phyloP scores from a whole-genome alignment of 139 green algal species.

The Chlorella sp. region DNA sequence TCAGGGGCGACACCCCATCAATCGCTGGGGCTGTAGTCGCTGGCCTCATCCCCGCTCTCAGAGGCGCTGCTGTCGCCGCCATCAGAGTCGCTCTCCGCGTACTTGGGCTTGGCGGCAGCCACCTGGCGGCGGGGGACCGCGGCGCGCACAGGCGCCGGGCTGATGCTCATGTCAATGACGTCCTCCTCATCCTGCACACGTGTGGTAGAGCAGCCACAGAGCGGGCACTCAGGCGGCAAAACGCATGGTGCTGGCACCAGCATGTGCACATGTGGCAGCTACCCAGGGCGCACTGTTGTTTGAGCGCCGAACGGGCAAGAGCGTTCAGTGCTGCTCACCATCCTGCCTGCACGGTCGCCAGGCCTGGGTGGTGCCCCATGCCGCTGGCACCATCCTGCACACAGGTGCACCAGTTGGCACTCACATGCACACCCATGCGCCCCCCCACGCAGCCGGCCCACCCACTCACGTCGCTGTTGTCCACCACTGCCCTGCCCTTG shows the following conservation, averaged over 20 bases:
- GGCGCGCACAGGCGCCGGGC: slow-evolving; percentile 6
- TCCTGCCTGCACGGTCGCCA: background rate
- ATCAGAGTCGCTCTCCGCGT: slow-evolving; percentile 30
- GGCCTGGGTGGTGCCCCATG: background rate
- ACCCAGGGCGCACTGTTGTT: background rate
- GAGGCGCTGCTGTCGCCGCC: slow-evolving; percentile 12
- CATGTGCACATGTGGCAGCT: background rate
- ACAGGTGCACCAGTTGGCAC: background rate
- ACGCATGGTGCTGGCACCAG: background rate
- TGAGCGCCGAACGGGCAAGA: background rate
- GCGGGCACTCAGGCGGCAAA: background rate
- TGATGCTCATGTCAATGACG: slow-evolving; percentile 21
- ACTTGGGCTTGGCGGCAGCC: slow-evolving; percentile 26
- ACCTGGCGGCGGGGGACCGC: background rate
- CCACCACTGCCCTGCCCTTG: slow-evolving; percentile 5
- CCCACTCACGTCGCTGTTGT: background rate
- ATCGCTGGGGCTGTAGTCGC: slow-evolving; percentile 15
- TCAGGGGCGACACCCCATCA: background rate
- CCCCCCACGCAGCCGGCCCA: background rate
- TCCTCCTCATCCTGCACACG: background rate
- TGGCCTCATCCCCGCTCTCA: slow-evolving; percentile 34
- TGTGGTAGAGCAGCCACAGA: background rate
- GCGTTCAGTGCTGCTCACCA: background rate
- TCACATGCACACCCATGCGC: background rate
- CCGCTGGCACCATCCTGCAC: background rate